phyloP scores from a whole-genome alignment of 2,329 filamentous ascomycete genomes.

The Nothophoma quercina region DNA sequence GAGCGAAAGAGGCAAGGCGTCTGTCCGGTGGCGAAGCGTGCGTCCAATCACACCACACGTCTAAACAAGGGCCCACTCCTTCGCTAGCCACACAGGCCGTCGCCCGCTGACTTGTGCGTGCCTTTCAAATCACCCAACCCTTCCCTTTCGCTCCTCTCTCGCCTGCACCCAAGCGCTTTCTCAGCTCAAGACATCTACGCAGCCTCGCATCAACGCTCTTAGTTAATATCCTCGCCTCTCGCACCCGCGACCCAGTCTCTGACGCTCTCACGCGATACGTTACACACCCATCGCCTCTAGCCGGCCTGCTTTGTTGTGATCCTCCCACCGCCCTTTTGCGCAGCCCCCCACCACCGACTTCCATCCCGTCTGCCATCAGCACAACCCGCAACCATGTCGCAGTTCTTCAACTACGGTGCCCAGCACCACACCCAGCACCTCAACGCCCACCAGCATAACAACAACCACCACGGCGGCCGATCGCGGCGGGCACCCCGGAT shows the following conservation, averaged over 20 bases:
- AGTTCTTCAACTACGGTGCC: constrained; percentile 58
- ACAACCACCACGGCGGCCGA: constrained; percentile 72
- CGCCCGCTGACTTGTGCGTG: constrained; percentile 25
- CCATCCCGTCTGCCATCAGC: constrained; percentile 25
- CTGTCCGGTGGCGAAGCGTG: constrained; percentile 22
- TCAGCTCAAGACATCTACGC: constrained; percentile 25
- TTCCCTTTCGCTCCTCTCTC: constrained; percentile 25
- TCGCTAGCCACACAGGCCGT: constrained; percentile 18
- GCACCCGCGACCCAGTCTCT: constrained; percentile 18
- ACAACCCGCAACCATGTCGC: constrained; percentile 52
- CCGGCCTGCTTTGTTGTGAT: constrained; percentile 38
- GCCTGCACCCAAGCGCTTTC: constrained; percentile 24
- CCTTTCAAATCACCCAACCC: constrained; percentile 27
- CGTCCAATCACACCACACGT: constrained; percentile 11
- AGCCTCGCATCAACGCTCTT: constrained; percentile 33
- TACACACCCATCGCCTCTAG: constrained; percentile 13
- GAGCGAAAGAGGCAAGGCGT: constrained; percentile 2
- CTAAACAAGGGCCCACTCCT: constrained; percentile 7
- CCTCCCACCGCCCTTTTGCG: constrained; percentile 21
- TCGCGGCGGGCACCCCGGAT: constrained; percentile 84
- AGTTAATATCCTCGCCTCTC: constrained; percentile 30
- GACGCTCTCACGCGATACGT: constrained; percentile 20
- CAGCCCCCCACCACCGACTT: constrained; percentile 30
- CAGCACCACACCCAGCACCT: constrained; percentile 57
- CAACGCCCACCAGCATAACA: constrained; percentile 69